Evolutionary conservation across 768 basidiomycete genomes (phyloP).

Genomic region (Tricholoma terreum): DNA sequence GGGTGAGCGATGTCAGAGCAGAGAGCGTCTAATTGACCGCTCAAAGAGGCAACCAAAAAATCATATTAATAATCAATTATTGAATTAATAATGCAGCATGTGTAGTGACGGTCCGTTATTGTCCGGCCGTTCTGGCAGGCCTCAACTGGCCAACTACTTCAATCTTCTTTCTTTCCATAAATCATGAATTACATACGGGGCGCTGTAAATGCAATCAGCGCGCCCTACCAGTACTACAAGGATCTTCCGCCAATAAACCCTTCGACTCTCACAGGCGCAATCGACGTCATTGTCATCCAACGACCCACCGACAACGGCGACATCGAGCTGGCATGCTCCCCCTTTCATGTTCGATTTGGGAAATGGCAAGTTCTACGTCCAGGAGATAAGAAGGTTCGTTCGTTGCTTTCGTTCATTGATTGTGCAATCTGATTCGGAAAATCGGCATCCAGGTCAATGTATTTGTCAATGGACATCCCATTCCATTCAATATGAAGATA

Average conservation of each 20-base stretch:
- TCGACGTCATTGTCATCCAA: conserved; percentile 96
- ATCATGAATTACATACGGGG: conserved; percentile 87
- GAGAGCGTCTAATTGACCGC: too few species aligned
- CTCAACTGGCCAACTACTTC: background rate
- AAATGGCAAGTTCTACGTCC: conserved; percentile 95
- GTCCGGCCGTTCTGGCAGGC: too few species aligned
- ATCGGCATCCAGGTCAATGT: conserved; percentile 67
- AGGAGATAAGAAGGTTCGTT: conserved; percentile 81
- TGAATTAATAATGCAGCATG: too few species aligned
- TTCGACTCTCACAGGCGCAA: conserved; percentile 94
- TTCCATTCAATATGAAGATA: conserved; percentile 97
- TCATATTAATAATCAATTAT: too few species aligned
- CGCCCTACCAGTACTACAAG: conserved; percentile 87
- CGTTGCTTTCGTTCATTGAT: background rate
- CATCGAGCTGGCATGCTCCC: conserved; percentile 80
- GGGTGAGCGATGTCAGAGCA: too few species aligned
- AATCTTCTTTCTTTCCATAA: conserved; percentile 14
- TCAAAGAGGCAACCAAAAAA: too few species aligned
- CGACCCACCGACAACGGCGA: conserved; percentile 62
- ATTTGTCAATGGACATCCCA: conserved; percentile 77
- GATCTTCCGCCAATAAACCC: conserved; percentile 87
- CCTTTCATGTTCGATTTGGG: conserved; percentile 97
- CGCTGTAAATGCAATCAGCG: conserved; percentile 80
- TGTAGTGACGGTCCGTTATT: too few species aligned
- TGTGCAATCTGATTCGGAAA: background rate